Evolutionary conservation across 164 flowering plant species (phyloP).

Genomic region (Umbellularia californica): DNA sequence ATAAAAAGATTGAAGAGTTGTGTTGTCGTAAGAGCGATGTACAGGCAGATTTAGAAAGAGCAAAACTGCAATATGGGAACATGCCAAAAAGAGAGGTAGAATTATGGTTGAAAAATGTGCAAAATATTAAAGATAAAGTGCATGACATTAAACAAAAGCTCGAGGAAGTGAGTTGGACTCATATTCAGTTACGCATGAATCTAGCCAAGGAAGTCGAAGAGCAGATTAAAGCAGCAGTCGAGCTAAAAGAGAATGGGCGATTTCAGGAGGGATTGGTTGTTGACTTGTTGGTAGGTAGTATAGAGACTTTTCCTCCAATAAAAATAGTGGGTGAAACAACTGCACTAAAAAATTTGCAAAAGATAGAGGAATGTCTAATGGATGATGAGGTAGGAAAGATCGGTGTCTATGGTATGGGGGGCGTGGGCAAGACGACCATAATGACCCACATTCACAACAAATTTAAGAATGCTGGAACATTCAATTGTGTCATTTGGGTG

Average conservation of each 20-base stretch:
- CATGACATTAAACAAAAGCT: too few species aligned
- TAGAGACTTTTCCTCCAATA: neutral
- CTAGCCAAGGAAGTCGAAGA: too few species aligned
- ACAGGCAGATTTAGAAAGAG: neutral
- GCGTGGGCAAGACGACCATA: constrained; percentile 8
- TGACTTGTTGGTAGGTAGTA: neutral
- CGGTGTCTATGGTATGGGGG: neutral
- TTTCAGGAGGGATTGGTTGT: too few species aligned
- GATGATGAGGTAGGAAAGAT: neutral
- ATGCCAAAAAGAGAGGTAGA: constrained; percentile 2
- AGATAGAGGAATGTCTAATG: neutral
- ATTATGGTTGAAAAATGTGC: constrained; percentile 7
- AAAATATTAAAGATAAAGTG: too few species aligned
- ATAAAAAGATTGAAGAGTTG: neutral
- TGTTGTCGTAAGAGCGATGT: neutral
- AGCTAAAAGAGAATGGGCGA: too few species aligned
- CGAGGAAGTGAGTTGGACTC: too few species aligned
- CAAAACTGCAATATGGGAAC: neutral
- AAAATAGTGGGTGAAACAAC: neutral
- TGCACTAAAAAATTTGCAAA: too few species aligned
- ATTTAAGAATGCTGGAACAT: neutral
- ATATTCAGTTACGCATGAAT: too few species aligned
- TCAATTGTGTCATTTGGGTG: neutral
- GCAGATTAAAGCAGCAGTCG: too few species aligned
- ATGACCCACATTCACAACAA: neutral